phyloP scores from a whole-genome alignment of 2,329 filamentous ascomycete genomes.

The Fusarium acutatum region DNA sequence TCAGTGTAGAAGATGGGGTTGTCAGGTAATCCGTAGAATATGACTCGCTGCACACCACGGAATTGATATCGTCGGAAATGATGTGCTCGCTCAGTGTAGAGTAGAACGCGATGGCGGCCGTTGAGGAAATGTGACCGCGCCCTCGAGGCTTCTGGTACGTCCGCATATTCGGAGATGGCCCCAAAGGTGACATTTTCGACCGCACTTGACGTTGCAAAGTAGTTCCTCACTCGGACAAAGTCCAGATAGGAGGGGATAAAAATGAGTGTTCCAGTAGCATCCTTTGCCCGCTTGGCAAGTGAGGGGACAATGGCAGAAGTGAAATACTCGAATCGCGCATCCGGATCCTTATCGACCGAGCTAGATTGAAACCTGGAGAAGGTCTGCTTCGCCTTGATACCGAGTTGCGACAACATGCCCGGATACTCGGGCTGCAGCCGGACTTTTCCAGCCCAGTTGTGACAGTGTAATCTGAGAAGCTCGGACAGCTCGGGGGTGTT shows the following conservation, averaged over 20 bases:
- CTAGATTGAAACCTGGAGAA: constrained; percentile 85
- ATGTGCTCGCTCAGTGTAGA: constrained; percentile 96
- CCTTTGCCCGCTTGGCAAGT: constrained; percentile 73
- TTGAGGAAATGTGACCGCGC: constrained; percentile 87
- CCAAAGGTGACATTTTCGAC: constrained; percentile 69
- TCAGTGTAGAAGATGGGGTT: constrained; percentile 85
- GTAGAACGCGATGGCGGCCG: constrained; percentile 81
- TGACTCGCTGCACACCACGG: constrained; percentile 80
- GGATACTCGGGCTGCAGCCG: constrained; percentile 76
- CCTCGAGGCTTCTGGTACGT: constrained; percentile 79
- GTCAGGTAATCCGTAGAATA: constrained; percentile 91
- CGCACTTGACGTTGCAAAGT: constrained; percentile 77
- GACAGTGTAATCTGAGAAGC: constrained; percentile 77
- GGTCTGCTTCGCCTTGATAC: constrained; percentile 80
- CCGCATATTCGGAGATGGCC: constrained; percentile 87
- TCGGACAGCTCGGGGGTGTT: constrained; percentile 88
- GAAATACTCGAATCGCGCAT: constrained; percentile 92
- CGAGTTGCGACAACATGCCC: constrained; percentile 77
- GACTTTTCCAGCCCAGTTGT: constrained; percentile 81
- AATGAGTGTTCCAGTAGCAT: constrained; percentile 76
- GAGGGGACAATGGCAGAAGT: constrained; percentile 80
- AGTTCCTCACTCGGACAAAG: constrained; percentile 92
- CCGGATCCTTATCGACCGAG: constrained; percentile 78
- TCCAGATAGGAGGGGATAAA: constrained; percentile 95
- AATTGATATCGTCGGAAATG: constrained; percentile 92